Percentiles rank a stretch among this genome's conserved stretches.
phyloP scores from a whole-genome alignment of 2,329 filamentous ascomycete genomes.

The Fusarium subtropicale region DNA sequence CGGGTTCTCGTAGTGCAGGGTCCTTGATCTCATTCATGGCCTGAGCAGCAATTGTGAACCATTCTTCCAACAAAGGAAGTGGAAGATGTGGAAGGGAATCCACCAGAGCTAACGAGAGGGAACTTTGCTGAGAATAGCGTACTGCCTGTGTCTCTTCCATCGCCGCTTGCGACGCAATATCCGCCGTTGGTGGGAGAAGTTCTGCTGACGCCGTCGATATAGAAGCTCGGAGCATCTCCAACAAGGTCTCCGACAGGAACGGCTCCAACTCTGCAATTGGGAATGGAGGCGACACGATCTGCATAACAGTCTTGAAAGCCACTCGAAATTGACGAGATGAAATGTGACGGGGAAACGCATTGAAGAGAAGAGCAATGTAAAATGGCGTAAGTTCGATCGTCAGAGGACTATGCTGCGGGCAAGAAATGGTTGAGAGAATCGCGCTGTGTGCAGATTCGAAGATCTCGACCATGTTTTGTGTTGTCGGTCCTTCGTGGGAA shows the following conservation, averaged over 20 bases:
- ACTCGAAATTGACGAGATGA: constrained; percentile 88
- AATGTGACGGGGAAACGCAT: constrained; percentile 81
- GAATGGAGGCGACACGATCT: constrained; percentile 83
- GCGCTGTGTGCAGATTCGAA: constrained; percentile 91
- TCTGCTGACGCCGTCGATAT: constrained; percentile 63
- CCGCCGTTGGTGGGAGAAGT: constrained; percentile 55
- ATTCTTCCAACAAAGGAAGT: constrained; percentile 78
- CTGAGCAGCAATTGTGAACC: constrained; percentile 78
- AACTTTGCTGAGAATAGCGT: constrained; percentile 79
- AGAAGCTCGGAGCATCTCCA: constrained; percentile 79
- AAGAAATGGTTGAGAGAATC: constrained; percentile 81
- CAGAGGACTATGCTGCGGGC: constrained; percentile 79
- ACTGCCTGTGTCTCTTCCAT: constrained; percentile 46
- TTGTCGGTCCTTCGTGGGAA: constrained; percentile 56
- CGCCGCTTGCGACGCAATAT: constrained; percentile 51
- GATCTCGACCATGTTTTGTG: constrained; percentile 65
- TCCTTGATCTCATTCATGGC: constrained; percentile 74
- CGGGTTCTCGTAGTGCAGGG: constrained; percentile 69
- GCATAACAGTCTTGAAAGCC: constrained; percentile 86
- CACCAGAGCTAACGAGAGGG: constrained; percentile 79
- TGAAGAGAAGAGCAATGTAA: constrained; percentile 84
- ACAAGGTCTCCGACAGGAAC: constrained; percentile 79
- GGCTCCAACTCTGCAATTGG: constrained; percentile 78
- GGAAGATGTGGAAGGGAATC: constrained; percentile 82
- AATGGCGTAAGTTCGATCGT: constrained; percentile 80